A percentile compares a stretch with the other conserved stretches of the same genome.
These are phyloP conservation scores for Lactarius pseudohatsudake DNA, from an alignment of 768 basidiomycete species.

Conservation along the genomic window DNA sequence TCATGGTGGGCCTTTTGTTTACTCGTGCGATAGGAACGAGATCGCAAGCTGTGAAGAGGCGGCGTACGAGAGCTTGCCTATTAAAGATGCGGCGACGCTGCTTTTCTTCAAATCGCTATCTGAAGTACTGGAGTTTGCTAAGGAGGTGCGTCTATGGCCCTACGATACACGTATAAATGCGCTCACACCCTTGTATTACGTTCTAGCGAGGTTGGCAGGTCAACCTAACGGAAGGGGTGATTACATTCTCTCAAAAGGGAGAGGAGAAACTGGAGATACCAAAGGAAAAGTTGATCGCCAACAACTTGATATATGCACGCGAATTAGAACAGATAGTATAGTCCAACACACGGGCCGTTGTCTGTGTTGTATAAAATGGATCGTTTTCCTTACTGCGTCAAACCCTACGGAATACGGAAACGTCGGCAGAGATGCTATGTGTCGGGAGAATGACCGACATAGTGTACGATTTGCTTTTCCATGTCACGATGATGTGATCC, in stretches of 20 bases:
- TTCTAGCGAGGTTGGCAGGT: constrained; percentile 82
- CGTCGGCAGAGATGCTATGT: background rate
- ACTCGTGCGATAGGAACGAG: constrained; percentile 64
- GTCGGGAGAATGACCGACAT: background rate
- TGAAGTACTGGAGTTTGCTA: constrained; percentile 81
- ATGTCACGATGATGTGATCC: background rate
- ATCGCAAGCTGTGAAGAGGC: constrained; percentile 96
- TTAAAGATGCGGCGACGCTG: constrained; percentile 86
- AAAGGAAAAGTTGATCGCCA: constrained; percentile 77
- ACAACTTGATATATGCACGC: constrained; percentile 76
- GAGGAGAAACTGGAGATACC: constrained; percentile 86
- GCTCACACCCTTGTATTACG: constrained; percentile 10
- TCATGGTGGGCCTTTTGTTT: constrained; percentile 8
- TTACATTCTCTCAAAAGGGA: constrained; percentile 77
- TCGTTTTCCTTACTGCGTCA: background rate
- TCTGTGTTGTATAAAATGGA: constrained; percentile 13
- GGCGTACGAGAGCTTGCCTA: constrained; percentile 87
- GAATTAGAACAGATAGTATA: constrained; percentile 92
- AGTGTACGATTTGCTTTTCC: background rate
- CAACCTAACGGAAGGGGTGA: constrained; percentile 62
- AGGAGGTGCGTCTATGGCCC: constrained; percentile 52
- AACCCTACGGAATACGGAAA: background rate
- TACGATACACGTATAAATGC: background rate
- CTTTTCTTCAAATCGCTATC: constrained; percentile 86
- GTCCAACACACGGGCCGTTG: constrained; percentile 14